Conservation (phyloP, 305 asterid species). For the Andrographis paniculata region DNA sequence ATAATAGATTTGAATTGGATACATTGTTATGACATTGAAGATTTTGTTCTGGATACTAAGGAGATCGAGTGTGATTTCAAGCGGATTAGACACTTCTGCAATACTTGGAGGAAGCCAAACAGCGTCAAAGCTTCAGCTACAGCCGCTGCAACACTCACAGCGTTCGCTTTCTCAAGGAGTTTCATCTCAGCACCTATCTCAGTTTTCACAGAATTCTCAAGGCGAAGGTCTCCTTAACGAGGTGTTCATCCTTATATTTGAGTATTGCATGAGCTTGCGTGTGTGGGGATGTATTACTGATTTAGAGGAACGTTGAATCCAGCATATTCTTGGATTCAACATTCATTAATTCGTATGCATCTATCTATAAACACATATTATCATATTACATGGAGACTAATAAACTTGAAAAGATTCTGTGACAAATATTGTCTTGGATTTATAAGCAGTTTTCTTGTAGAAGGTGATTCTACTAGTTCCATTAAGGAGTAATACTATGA, state of each 20-base stretch:
- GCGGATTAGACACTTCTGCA: not conserved
- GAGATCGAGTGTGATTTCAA: not conserved
- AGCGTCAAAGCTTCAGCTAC: not conserved
- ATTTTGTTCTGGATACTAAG: not conserved
- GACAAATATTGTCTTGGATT: not conserved
- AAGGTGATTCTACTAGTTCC: not conserved
- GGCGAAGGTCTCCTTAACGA: constrained; percentile 4
- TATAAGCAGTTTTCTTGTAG: not conserved
- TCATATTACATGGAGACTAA: not conserved
- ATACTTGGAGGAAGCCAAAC: not conserved
- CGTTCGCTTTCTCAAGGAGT: constrained; percentile 59
- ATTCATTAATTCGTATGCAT: too few species aligned
- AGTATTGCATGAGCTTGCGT: too few species aligned
- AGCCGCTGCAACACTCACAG: not conserved
- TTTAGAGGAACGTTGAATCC: not conserved
- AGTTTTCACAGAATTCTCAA: constrained; percentile 75
- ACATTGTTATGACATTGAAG: not conserved
- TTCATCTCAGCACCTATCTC: constrained; percentile 86
- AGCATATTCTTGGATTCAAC: too few species aligned
- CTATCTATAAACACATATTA: not conserved
- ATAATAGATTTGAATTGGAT: not conserved
- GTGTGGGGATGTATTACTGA: not conserved
- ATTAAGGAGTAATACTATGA: not conserved
- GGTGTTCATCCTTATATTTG: too few species aligned
- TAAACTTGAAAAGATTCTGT: not conserved